Percentiles rank a stretch among this genome's conserved stretches.
These are phyloP conservation scores for Dactylorhiza incarnata DNA, from an alignment of 106 monocot genomes.

Conservation along the genomic window DNA sequence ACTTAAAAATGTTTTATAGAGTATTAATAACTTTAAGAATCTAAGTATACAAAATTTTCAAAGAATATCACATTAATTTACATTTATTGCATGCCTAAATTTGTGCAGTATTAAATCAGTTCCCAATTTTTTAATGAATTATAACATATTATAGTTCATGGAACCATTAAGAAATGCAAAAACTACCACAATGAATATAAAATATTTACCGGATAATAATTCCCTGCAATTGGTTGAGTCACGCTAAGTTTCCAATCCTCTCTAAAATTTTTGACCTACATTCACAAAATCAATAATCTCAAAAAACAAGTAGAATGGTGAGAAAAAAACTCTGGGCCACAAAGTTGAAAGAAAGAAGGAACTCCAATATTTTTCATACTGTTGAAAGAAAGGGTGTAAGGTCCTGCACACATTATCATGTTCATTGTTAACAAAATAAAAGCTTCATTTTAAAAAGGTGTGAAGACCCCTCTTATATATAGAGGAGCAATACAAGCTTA, in stretches of 20 bases:
- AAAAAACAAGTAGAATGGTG: background rate
- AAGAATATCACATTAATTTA: background rate
- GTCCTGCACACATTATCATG: no score
- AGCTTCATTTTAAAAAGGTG: no score
- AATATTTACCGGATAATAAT: slow-evolving; percentile 75
- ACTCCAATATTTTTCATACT: no score
- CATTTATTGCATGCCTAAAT: background rate
- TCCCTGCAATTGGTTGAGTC: slow-evolving; percentile 82
- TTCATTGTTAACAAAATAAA: no score
- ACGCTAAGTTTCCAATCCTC: slow-evolving; percentile 73
- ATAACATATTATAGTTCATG: background rate
- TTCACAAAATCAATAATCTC: background rate
- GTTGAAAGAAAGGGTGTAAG: no score
- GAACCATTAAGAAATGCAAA: background rate
- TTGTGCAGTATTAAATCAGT: background rate
- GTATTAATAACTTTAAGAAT: background rate
- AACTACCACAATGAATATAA: background rate
- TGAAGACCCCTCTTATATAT: no score
- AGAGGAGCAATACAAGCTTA: no score
- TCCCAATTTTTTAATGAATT: background rate
- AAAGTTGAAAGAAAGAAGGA: background rate
- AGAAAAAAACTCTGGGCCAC: background rate
- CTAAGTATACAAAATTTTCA: background rate
- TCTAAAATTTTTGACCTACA: slow-evolving; percentile 64
- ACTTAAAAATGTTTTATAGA: background rate